These are phyloP conservation scores for Limnanthes douglasii DNA, from an alignment of 345 rosid species.

Conservation along the genomic window DNA sequence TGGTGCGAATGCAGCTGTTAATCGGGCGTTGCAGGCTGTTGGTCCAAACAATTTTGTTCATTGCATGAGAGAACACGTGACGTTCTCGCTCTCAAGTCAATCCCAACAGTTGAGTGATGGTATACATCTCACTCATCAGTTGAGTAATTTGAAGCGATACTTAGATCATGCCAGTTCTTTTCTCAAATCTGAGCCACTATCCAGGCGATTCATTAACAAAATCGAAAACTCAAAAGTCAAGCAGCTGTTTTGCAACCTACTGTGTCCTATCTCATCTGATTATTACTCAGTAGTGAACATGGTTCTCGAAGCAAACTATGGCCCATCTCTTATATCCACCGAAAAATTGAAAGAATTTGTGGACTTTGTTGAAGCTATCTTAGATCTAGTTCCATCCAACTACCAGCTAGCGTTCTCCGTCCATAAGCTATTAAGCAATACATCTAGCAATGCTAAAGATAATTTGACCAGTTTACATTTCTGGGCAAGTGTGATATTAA, in stretches of 20 bases:
- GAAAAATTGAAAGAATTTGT: constrained; percentile 46
- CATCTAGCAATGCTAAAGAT: constrained; percentile 6
- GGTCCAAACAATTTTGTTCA: constrained; percentile 23
- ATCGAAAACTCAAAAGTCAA: constrained; percentile 40
- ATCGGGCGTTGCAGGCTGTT: constrained; percentile 40
- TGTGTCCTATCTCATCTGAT: constrained; percentile 44
- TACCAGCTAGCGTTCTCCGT: constrained; percentile 52
- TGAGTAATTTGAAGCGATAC: constrained; percentile 36
- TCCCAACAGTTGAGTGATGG: constrained; percentile 17
- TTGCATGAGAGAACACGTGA: constrained; percentile 68
- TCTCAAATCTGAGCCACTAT: constrained; percentile 32
- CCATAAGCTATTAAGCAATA: constrained; percentile 29
- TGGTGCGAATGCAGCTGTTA: constrained; percentile 39
- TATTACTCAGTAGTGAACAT: constrained; percentile 35
- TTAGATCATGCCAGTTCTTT: constrained; percentile 31
- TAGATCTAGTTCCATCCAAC: constrained; percentile 53
- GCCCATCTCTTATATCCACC: constrained; percentile 57
- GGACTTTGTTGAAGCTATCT: constrained; percentile 63
- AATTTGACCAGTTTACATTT: constrained; percentile 31
- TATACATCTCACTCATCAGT: constrained; percentile 20
- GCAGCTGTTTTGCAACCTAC: constrained; percentile 38
- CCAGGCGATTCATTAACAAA: constrained; percentile 43
- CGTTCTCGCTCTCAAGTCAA: constrained; percentile 25
- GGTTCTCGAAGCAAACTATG: constrained; percentile 64
- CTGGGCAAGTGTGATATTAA: constrained; percentile 57